Percentiles rank a stretch among this genome's conserved stretches.
These are phyloP conservation scores for Leishmania amazonensis DNA, from an alignment of 208 protist genomes.

Conservation along the genomic window DNA sequence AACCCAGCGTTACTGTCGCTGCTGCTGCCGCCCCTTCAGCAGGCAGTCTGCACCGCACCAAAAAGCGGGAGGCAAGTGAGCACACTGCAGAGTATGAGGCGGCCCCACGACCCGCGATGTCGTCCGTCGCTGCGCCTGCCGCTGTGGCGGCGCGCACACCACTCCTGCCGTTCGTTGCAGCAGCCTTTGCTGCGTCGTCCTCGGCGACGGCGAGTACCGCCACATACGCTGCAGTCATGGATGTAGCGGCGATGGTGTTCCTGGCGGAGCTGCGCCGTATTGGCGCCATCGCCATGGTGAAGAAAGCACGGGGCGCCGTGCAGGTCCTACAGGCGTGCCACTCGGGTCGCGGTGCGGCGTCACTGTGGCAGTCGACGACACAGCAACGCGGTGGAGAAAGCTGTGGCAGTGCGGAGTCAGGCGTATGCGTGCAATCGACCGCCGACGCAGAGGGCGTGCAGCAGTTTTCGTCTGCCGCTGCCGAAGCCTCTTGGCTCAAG, in stretches of 20 bases:
- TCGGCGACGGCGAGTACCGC: neutral
- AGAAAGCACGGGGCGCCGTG: neutral
- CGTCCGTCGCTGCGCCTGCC: neutral
- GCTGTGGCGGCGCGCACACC: neutral
- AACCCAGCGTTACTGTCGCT: neutral
- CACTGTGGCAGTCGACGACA: neutral
- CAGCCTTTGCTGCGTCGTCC: neutral
- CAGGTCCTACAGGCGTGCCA: neutral
- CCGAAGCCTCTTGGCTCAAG: neutral
- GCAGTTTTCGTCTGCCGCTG: neutral
- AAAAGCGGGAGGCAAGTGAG: neutral
- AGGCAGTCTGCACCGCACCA: neutral
- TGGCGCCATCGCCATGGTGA: slow-evolving; percentile 1
- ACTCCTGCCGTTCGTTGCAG: neutral
- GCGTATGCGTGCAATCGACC: neutral
- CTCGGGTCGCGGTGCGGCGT: neutral
- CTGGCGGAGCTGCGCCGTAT: slow-evolving; percentile 16
- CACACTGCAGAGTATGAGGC: neutral
- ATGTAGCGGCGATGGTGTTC: slow-evolving; percentile 17
- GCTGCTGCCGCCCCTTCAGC: neutral
- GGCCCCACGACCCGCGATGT: neutral
- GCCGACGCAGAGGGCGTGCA: too few species aligned
- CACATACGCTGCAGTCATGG: slow-evolving; percentile 24
- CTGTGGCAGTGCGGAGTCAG: neutral
- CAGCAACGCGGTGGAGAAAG: neutral